phyloP scores from a whole-genome alignment of 257 asterid genomes.

The Nicotiana tabacum region DNA sequence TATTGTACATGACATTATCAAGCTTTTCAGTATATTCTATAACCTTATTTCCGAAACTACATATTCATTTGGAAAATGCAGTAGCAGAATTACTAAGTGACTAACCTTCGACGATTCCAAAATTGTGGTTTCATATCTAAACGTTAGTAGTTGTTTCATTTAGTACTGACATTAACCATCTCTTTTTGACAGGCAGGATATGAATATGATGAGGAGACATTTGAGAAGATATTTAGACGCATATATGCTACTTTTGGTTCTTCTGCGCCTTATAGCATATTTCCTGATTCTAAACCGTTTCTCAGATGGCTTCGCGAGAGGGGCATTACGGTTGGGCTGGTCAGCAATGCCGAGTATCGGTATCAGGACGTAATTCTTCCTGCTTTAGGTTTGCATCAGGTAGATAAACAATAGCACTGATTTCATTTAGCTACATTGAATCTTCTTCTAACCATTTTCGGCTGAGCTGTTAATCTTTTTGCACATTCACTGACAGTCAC shows the following conservation, averaged over 20 bases:
- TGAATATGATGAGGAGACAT: constrained; percentile 88
- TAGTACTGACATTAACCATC: not conserved
- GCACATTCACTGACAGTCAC: not conserved
- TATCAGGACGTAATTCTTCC: constrained; percentile 92
- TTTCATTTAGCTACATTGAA: not conserved
- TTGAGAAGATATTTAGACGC: constrained; percentile 80
- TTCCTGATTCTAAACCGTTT: constrained; percentile 81
- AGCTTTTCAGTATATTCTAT: not conserved
- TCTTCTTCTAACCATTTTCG: not conserved
- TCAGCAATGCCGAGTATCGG: constrained; percentile 93
- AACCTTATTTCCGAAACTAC: too few species aligned
- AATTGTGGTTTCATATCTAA: not conserved
- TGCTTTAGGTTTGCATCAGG: constrained; percentile 80
- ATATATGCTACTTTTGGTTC: constrained; percentile 90
- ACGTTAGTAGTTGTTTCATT: not conserved
- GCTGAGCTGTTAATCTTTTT: not conserved
- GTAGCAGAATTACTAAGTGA: too few species aligned
- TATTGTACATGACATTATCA: constrained; percentile 15
- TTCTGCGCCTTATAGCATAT: constrained; percentile 73
- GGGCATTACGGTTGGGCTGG: constrained; percentile 71
- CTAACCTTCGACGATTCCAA: not conserved
- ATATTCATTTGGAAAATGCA: too few species aligned
- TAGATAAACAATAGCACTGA: constrained; percentile 13
- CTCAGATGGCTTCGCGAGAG: constrained; percentile 68
- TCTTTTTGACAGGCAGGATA: constrained; percentile 78